A percentile compares a stretch with the other conserved stretches of the same genome.
phyloP scores from a whole-genome alignment of 495 filamentous ascomycete species.

The Echria macrotheca region DNA sequence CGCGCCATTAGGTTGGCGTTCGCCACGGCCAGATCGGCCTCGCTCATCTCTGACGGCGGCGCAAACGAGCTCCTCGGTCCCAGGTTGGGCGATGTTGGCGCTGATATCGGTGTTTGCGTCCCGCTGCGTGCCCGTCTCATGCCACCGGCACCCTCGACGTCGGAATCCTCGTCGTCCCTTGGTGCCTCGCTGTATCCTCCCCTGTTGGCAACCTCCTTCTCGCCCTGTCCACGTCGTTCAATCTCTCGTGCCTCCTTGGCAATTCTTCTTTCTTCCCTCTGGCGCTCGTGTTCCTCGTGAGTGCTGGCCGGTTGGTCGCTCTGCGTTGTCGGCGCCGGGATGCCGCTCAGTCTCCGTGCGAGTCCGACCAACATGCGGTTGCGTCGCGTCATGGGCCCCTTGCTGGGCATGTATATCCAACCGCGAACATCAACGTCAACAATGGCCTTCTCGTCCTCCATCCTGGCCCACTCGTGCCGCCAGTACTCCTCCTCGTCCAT shows the following conservation, averaged over 20 bases:
- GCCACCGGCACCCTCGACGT: conserved; percentile 12
- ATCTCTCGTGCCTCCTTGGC: conserved; percentile 69
- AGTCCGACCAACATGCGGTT: conserved; percentile 81
- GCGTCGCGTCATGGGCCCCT: conserved; percentile 79
- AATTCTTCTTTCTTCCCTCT: conserved; percentile 54
- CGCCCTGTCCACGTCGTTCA: conserved; percentile 60
- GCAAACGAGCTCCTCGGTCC: conserved; percentile 37
- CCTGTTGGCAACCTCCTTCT: conserved; percentile 62
- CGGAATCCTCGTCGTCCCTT: conserved; percentile 28
- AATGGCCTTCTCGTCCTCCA: conserved; percentile 71
- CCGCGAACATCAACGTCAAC: conserved; percentile 92
- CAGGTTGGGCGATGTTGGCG: conserved; percentile 31
- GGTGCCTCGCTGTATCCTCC: conserved; percentile 50
- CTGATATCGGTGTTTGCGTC: conserved; percentile 20
- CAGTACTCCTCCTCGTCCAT: conserved; percentile 60
- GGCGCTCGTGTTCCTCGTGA: conserved; percentile 37
- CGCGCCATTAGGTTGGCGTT: conserved; percentile 84
- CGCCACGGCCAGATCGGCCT: conserved; percentile 67
- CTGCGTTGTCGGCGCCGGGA: conserved; percentile 56
- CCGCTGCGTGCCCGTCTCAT: conserved; percentile 12
- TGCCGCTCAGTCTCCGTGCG: conserved; percentile 75
- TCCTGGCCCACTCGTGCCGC: conserved; percentile 60
- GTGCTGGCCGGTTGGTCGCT: conserved; percentile 16
- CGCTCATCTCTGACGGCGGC: conserved; percentile 53
- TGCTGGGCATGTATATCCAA: conserved; percentile 85